phyloP scores from a whole-genome alignment of 2,329 filamentous ascomycete genomes.

The Leptographium wingfieldii region DNA sequence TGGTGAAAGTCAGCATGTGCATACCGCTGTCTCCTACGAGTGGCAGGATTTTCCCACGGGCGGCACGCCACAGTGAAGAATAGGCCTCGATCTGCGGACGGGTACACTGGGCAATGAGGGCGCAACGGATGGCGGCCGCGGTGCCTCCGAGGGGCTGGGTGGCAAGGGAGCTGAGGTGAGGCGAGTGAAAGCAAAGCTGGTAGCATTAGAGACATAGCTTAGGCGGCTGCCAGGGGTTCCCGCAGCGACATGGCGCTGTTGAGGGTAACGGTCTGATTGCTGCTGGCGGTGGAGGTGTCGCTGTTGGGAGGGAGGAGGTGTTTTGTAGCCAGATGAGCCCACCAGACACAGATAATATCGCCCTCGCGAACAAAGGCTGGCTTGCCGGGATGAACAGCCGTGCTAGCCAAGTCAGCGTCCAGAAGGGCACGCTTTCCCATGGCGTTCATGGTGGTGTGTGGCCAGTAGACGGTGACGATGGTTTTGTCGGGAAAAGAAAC shows the following conservation, averaged over 20 bases:
- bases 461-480: slow-evolving; percentile 26
- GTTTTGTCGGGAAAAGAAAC: slow-evolving; percentile 31
- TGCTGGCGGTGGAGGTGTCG: slow-evolving; percentile 7
- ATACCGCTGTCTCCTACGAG: slow-evolving; percentile 20
- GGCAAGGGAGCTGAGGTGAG: slow-evolving; percentile 14
- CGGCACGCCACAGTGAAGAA: slow-evolving; percentile 15
- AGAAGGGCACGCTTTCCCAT: slow-evolving; percentile 26
- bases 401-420: slow-evolving; percentile 11
- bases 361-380: slow-evolving; percentile 4
- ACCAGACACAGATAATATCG: slow-evolving; percentile 27
- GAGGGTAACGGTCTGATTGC: slow-evolving; percentile 16
- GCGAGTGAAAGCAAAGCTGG: slow-evolving; percentile 15
- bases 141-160: slow-evolving; percentile 18
- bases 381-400: neutral
- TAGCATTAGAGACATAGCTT: slow-evolving; percentile 19
- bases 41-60: slow-evolving; percentile 14
- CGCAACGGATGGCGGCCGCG: slow-evolving; percentile 16
- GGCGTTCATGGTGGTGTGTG: slow-evolving; percentile 30
- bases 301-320: slow-evolving; percentile 7
- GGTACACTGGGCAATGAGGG: slow-evolving; percentile 20
- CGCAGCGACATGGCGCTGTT: slow-evolving; percentile 23
- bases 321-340: slow-evolving; percentile 17
- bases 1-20: slow-evolving; percentile 17
- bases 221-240: slow-evolving; percentile 8
- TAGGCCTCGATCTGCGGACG: slow-evolving; percentile 23